Base-by-base conservation (phyloP, 225 moss, liverwort and hornwort genomes). In the Climacium dendroides region DNA sequence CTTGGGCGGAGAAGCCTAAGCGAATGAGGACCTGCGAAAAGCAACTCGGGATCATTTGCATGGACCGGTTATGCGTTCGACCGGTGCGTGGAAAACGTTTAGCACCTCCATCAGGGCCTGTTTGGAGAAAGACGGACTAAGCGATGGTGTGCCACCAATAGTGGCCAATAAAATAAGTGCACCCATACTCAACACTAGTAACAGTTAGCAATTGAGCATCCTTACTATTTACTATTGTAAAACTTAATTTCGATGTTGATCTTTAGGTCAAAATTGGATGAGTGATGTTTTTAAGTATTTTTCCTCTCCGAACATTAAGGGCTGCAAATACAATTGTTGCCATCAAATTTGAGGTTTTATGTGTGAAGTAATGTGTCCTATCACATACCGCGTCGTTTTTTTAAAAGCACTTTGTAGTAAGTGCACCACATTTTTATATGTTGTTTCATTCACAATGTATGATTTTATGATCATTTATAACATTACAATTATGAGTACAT, bases 351-450 rank as follows among this genome's bases (percentile, higher is more conserved):
- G 52, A 34, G 11, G 8, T 8, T 75, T 4, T 20, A 13, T 5
- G 5, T 52, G 23, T 35, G 5, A 23, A 23, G 34, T 11, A 35
- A 53, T 35, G 2, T 23, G 9, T 35, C 35, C 14, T 75, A 35
- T 75, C 14, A 23, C 8, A 0, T 8, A 22, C 1, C 5, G 3
- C 3, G 1, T 35, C 1, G 0, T 0, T 14, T 34, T 23, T 15
- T 14, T 35, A 3, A 13, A n/a, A 53, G 75, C 52, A 52, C 34
- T 52, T 35, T 35, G 14, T 35, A 34, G 5, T 74, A 13, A 13
- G 20, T 13, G 7, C 0, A 0, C 5, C 8, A 13, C 7, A 4
- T 50, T 34, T 32, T 20, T 1, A 19, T 20, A n/a, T n/a, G n/a
- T n/a, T n/a, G n/a, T n/a, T n/a, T n/a, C n/a, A n/a, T n/a, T n/a